phyloP scores from a whole-genome alignment of 1,284 basidiomycete genomes.

The Cryptococcus floricola region DNA sequence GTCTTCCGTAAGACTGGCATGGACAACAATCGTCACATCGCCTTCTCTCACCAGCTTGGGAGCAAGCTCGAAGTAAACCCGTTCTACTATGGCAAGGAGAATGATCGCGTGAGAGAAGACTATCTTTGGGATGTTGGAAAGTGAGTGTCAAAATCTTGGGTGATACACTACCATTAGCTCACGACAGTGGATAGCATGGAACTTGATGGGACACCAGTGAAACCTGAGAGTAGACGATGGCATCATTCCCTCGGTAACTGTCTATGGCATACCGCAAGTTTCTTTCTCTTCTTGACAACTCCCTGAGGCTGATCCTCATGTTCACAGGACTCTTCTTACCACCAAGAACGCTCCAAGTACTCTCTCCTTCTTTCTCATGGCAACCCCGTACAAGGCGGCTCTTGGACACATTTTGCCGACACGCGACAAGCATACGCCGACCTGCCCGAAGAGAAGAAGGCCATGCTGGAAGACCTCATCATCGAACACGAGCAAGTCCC shows the following conservation, averaged over 20 bases:
- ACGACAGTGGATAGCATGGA: slow-evolving; percentile 1
- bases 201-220: slow-evolving; percentile 5
- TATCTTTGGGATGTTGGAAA: slow-evolving; percentile 6
- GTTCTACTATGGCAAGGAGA: slow-evolving; percentile 6
- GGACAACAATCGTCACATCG: slow-evolving; percentile 24
- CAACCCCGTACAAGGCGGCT: slow-evolving; percentile 1
- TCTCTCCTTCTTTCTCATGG: slow-evolving; percentile 7
- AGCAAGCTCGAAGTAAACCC: slow-evolving; percentile 2
- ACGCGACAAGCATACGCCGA: slow-evolving; percentile 5
- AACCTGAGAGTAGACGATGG: slow-evolving; percentile 10
- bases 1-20: slow-evolving; percentile 33
- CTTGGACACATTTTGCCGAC: slow-evolving; percentile 6
- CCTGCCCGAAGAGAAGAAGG: slow-evolving; percentile 6
- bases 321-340: slow-evolving; percentile 26
- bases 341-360: slow-evolving; percentile 35
- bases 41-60: slow-evolving; percentile 28
- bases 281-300: not conserved
- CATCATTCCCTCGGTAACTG: slow-evolving; percentile 18
- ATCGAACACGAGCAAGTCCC: slow-evolving; percentile 3
- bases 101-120: slow-evolving; percentile 3
- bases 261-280: slow-evolving; percentile 25
- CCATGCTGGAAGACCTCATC: slow-evolving; percentile 4
- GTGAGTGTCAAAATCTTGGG: not conserved
- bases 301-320: too few relatives aligned
- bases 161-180: not conserved